Conservation (phyloP, 2,329 filamentous ascomycete genomes). For the Trichoderma sp. region DNA sequence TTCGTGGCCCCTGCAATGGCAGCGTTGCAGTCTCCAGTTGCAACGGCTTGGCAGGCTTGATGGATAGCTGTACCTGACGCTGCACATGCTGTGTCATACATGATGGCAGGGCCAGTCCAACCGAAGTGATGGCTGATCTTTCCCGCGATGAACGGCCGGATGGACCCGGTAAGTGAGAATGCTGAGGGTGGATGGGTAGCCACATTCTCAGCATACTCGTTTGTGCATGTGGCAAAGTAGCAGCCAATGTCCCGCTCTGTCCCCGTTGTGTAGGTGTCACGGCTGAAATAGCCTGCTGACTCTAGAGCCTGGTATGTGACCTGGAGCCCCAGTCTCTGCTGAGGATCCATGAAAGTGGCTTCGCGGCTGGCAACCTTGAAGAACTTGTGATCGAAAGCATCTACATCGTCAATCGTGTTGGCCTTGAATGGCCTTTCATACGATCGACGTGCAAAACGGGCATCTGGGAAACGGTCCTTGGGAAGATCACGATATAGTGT, state of each 20-base stretch:
- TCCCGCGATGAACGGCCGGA: constrained; percentile 37
- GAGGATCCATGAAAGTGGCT: constrained; percentile 42
- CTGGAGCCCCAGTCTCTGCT: constrained; percentile 42
- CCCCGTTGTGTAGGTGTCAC: neutral
- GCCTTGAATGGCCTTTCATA: constrained; percentile 25
- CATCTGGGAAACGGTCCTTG: neutral
- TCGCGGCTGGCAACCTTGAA: constrained; percentile 43
- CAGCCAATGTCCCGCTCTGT: constrained; percentile 31
- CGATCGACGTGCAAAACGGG: neutral
- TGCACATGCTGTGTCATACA: constrained; percentile 43
- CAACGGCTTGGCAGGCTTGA: constrained; percentile 34
- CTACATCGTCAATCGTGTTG: constrained; percentile 28
- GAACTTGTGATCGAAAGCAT: constrained; percentile 42
- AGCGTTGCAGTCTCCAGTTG: constrained; percentile 34
- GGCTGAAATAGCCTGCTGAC: constrained; percentile 29
- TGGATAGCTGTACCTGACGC: constrained; percentile 40
- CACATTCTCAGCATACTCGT: constrained; percentile 46
- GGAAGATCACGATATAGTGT: constrained; percentile 20
- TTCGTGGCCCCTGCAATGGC: constrained; percentile 44
- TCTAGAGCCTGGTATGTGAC: constrained; percentile 44
- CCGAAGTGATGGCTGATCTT: constrained; percentile 41
- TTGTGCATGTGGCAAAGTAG: constrained; percentile 37
- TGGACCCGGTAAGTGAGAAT: constrained; percentile 40
- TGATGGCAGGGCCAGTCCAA: constrained; percentile 39
- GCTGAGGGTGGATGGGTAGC: constrained; percentile 39